Conservation (phyloP, 768 basidiomycete species). For the Tulasnella sp. region DNA sequence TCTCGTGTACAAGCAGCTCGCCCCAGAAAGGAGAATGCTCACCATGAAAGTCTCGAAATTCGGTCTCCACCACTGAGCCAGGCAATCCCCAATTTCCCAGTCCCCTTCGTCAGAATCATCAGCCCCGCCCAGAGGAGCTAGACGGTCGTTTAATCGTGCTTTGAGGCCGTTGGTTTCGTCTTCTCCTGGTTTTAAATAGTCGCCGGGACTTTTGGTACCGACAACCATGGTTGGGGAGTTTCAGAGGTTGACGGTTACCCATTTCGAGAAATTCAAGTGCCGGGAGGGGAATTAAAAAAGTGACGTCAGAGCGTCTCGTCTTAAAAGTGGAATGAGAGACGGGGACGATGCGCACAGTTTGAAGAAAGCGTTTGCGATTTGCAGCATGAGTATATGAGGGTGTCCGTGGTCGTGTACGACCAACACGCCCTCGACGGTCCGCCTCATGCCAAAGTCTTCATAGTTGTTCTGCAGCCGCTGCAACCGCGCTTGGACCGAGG, state of each 20-base stretch:
- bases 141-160: slow-evolving; percentile 79
- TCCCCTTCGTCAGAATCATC: slow-evolving; percentile 74
- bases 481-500: slow-evolving; percentile 89
- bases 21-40: slow-evolving; percentile 38
- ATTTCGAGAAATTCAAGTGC: background rate
- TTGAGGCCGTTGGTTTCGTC: slow-evolving; percentile 90
- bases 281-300: background rate
- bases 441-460: slow-evolving; percentile 93
- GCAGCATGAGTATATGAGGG: slow-evolving; percentile 95
- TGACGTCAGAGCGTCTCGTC: background rate
- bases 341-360: slow-evolving; percentile 67
- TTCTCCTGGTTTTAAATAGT: slow-evolving; percentile 96
- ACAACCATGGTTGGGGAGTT: background rate
- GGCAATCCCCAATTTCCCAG: slow-evolving; percentile 94
- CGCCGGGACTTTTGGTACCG: slow-evolving; percentile 67
- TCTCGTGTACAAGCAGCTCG: too few species aligned
- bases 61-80: slow-evolving; percentile 98
- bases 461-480: slow-evolving; percentile 95
- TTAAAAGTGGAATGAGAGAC: background rate
- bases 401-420: slow-evolving; percentile 96
- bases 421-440: slow-evolving; percentile 85
- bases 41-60: slow-evolving; percentile 99
- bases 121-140: slow-evolving; percentile 79
- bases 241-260: background rate
- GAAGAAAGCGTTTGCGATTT: slow-evolving; percentile 98